Percentiles rank a stretch among this genome's conserved stretches.
These are phyloP conservation scores for Leccinum truebloodii DNA, from an alignment of 768 basidiomycete genomes.

Conservation along the genomic window DNA sequence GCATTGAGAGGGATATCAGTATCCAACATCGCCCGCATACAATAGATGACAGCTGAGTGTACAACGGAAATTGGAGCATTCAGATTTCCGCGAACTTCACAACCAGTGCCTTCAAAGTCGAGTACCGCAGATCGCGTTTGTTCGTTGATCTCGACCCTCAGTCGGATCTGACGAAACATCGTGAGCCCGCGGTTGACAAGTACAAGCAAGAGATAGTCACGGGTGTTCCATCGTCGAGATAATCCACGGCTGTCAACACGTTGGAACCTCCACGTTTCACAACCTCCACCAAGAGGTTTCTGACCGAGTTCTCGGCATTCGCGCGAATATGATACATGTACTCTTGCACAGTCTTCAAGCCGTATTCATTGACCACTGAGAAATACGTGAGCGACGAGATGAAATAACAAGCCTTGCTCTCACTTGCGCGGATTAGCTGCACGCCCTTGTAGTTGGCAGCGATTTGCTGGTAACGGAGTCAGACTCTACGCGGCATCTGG, in stretches of 20 bases:
- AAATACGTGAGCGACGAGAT: conserved; percentile 11
- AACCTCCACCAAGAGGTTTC: conserved; percentile 76
- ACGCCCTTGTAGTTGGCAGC: conserved; percentile 93
- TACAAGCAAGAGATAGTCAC: conserved; percentile 40
- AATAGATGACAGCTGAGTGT: conserved; percentile 87
- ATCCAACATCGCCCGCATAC: conserved; percentile 85
- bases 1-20: conserved; percentile 91
- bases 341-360: conserved; percentile 82
- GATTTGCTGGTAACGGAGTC: conserved; percentile 63
- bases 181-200: conserved; percentile 5
- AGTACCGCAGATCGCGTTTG: conserved; percentile 74
- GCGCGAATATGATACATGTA: conserved; percentile 91
- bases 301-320: conserved; percentile 87
- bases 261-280: conserved; percentile 67
- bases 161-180: conserved; percentile 52
- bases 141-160: conserved; percentile 77
- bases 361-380: conserved; percentile 83
- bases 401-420: conserved; percentile 21
- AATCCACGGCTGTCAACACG: conserved; percentile 71
- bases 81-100: conserved; percentile 81
- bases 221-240: conserved; percentile 86
- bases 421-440: conserved; percentile 79
- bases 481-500: neutral
- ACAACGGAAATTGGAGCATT: conserved; percentile 86
- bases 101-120: conserved; percentile 84